These are phyloP conservation scores for Podila epicladia DNA, from an alignment of 192 early-diverging fungal genomes.

Conservation along the genomic window DNA sequence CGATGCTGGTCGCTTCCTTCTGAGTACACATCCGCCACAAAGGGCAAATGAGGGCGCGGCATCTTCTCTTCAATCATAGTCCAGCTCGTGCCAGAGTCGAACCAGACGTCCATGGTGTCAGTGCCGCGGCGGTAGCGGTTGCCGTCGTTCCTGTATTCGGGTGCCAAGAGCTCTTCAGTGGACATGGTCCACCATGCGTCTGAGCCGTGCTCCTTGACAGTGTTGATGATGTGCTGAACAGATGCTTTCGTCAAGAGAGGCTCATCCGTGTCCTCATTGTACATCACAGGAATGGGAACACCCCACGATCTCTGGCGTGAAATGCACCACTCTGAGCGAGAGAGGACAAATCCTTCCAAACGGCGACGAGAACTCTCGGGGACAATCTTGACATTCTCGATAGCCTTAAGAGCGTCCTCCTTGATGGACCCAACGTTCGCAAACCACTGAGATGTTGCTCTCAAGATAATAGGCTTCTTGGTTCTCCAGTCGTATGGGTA, in stretches of 20 bases:
- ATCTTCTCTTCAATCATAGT: constrained; percentile 64
- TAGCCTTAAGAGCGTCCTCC: constrained; percentile 64
- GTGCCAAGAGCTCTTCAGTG: constrained; percentile 68
- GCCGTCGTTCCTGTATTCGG: constrained; percentile 65
- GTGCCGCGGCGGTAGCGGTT: constrained; percentile 67
- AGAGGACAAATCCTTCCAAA: constrained; percentile 70
- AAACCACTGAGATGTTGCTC: constrained; percentile 89
- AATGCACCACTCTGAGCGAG: constrained; percentile 85
- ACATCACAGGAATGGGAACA: constrained; percentile 83
- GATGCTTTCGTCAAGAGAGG: constrained; percentile 72
- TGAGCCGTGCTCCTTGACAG: constrained; percentile 65
- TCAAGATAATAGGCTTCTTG: constrained; percentile 80
- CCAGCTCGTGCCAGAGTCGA: constrained; percentile 86
- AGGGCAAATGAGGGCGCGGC: constrained; percentile 30
- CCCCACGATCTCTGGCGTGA: constrained; percentile 87
- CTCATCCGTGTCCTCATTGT: constrained; percentile 66
- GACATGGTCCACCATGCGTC: constrained; percentile 78
- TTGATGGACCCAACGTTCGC: constrained; percentile 74
- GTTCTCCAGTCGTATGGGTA: constrained; percentile 90
- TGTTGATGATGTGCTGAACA: constrained; percentile 70
- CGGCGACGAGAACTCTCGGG: constrained; percentile 63
- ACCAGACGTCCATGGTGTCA: constrained; percentile 92
- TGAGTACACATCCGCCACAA: constrained; percentile 75
- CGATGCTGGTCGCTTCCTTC: constrained; percentile 88
- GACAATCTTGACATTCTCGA: constrained; percentile 64